These are phyloP conservation scores for Fusarium irregulare DNA, from an alignment of 2,329 filamentous ascomycete genomes.

Conservation along the genomic window DNA sequence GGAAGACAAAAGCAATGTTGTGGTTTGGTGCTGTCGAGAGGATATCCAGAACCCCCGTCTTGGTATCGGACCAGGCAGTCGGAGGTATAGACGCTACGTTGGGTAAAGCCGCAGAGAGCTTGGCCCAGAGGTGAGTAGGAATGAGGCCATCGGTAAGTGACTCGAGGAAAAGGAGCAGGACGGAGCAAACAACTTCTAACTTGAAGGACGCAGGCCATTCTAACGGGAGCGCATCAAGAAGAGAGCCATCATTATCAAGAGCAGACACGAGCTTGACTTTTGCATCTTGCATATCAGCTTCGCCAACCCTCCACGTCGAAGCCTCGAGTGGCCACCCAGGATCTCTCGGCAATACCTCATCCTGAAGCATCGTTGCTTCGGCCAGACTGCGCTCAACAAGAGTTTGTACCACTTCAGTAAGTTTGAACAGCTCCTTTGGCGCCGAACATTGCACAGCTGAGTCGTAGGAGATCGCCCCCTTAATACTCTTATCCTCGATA, in stretches of 20 bases:
- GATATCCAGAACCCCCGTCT: conserved; percentile 74
- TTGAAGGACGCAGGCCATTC: conserved; percentile 73
- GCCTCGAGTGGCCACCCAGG: conserved; percentile 71
- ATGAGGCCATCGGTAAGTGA: conserved; percentile 85
- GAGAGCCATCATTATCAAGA: conserved; percentile 75
- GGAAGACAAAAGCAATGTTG: conserved; percentile 89
- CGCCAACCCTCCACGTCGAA: conserved; percentile 48
- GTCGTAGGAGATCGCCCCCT: conserved; percentile 65
- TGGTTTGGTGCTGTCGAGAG: conserved; percentile 78
- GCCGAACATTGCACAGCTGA: conserved; percentile 78
- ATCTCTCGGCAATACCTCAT: conserved; percentile 62
- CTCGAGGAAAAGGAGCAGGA: conserved; percentile 78
- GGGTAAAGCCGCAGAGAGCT: conserved; percentile 70
- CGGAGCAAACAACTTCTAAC: conserved; percentile 79
- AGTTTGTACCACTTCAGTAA: conserved; percentile 81
- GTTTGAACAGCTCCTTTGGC: conserved; percentile 86
- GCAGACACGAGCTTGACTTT: conserved; percentile 67
- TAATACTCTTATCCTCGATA: conserved; percentile 51
- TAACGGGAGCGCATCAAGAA: conserved; percentile 70
- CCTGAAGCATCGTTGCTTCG: conserved; percentile 71
- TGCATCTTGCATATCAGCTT: conserved; percentile 43
- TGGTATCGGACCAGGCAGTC: conserved; percentile 56
- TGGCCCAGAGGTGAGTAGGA: conserved; percentile 74
- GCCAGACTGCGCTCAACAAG: conserved; percentile 68
- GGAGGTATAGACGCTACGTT: conserved; percentile 45